A percentile compares a stretch with the other conserved stretches of the same genome.
phyloP scores from a whole-genome alignment of 257 asterid species.

The Jacaranda mimosifolia region DNA sequence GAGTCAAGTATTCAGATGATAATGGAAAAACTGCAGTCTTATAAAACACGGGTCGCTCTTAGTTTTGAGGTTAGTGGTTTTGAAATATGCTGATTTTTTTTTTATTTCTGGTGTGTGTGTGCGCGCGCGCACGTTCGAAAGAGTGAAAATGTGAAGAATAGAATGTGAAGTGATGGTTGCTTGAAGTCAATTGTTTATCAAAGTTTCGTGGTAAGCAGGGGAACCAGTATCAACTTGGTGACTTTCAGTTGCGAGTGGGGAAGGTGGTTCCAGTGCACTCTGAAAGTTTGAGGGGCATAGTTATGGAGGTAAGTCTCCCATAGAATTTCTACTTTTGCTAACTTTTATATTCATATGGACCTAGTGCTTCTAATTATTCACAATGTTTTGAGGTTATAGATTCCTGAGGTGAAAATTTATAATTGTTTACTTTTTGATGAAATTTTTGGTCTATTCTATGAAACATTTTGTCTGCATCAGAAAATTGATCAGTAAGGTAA shows the following conservation, averaged over 20 bases:
- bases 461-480: constrained; percentile 4
- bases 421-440: neutral
- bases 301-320: constrained; percentile 79
- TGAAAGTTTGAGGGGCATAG: constrained; percentile 92
- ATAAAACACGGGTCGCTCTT: constrained; percentile 86
- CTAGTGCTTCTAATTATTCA: neutral
- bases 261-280: constrained; percentile 85
- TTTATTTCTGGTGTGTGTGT: neutral
- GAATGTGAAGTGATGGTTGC: constrained; percentile 8
- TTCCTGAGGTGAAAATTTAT: neutral
- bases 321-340: neutral
- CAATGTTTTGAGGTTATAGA: constrained; percentile 5
- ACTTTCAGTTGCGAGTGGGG: constrained; percentile 95
- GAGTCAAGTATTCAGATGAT: constrained; percentile 79
- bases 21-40: constrained; percentile 95
- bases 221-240: constrained; percentile 83
- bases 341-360: constrained; percentile 5
- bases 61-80: constrained; percentile 76
- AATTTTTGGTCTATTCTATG: constrained; percentile 4
- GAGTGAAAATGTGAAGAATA: constrained; percentile 16
- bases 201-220: constrained; percentile 54
- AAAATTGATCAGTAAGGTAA: neutral
- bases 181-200: constrained; percentile 13
- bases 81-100: constrained; percentile 11
- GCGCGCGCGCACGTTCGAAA: neutral